phyloP scores from a whole-genome alignment of 2,329 filamentous ascomycete genomes.

The Colletotrichum sansevieriae region DNA sequence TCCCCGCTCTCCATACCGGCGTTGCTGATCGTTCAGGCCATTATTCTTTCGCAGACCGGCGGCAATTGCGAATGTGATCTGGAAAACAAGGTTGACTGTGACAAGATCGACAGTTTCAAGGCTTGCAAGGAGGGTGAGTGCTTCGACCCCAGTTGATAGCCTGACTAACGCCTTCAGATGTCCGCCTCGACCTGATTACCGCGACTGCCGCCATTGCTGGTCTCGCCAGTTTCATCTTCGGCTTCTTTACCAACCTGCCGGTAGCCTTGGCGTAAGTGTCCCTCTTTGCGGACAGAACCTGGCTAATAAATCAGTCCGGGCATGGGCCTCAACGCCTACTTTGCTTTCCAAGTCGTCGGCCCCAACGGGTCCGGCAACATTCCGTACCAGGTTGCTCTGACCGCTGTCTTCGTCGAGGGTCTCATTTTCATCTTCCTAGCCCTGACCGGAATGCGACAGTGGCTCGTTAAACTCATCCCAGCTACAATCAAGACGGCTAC shows the following conservation, averaged over 20 bases:
- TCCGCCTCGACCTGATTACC: slow-evolving; percentile 84
- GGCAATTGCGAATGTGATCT: slow-evolving; percentile 79
- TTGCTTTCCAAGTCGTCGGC: slow-evolving; percentile 76
- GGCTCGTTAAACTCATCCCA: slow-evolving; percentile 76
- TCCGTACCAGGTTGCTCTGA: slow-evolving; percentile 71
- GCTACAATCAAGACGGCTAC: slow-evolving; percentile 75
- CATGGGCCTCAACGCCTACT: slow-evolving; percentile 78
- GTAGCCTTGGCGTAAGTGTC: slow-evolving; percentile 77
- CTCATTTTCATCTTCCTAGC: slow-evolving; percentile 75
- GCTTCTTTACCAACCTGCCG: slow-evolving; percentile 84
- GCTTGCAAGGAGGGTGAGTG: slow-evolving; percentile 61
- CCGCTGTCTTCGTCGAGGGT: slow-evolving; percentile 74
- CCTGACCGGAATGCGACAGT: slow-evolving; percentile 78
- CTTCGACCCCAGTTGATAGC: not conserved
- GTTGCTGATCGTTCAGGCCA: slow-evolving; percentile 62
- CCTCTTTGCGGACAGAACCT: slow-evolving; percentile 6
- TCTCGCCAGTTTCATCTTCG: slow-evolving; percentile 81
- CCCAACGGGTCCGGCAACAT: slow-evolving; percentile 68
- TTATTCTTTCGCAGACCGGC: slow-evolving; percentile 80
- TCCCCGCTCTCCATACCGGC: not conserved
- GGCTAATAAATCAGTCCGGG: slow-evolving; percentile 63
- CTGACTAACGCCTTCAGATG: slow-evolving; percentile 52
- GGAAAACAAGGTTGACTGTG: slow-evolving; percentile 60
- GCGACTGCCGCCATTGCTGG: slow-evolving; percentile 86
- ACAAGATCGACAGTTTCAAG: slow-evolving; percentile 58